These are phyloP conservation scores for Juncus effusus DNA, from an alignment of 176 grass and related monocot genomes.

Conservation along the genomic window DNA sequence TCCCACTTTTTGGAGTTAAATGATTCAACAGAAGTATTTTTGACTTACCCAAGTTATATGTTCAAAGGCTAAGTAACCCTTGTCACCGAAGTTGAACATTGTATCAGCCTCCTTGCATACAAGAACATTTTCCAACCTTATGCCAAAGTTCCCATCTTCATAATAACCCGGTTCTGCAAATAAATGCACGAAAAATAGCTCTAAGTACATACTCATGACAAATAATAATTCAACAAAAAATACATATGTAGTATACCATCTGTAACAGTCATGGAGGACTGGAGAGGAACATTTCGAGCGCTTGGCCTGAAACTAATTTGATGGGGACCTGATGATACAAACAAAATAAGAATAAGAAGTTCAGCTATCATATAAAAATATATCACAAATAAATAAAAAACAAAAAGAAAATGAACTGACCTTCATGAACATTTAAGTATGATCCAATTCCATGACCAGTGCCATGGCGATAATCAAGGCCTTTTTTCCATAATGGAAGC, in stretches of 20 bases:
- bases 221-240: slow-evolving; percentile 1
- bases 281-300: slow-evolving; percentile 83
- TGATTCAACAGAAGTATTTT: neutral
- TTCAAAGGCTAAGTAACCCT: slow-evolving; percentile 87
- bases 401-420: slow-evolving; percentile 35
- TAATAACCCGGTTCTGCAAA: slow-evolving; percentile 93
- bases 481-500: slow-evolving; percentile 73
- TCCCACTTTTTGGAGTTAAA: neutral
- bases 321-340: slow-evolving; percentile 67
- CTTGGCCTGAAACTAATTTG: slow-evolving; percentile 93
- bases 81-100: slow-evolving; percentile 82
- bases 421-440: slow-evolving; percentile 98
- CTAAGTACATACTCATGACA: neutral
- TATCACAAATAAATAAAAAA: slow-evolving; percentile 23
- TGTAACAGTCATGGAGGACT: slow-evolving; percentile 98
- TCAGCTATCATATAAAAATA: slow-evolving; percentile 17
- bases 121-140: slow-evolving; percentile 98
- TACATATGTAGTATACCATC: slow-evolving; percentile 43
- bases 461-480: slow-evolving; percentile 92
- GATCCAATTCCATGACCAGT: slow-evolving; percentile 96
- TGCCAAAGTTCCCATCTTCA: slow-evolving; percentile 90
- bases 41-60: slow-evolving; percentile 94
- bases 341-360: neutral
- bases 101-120: slow-evolving; percentile 71
- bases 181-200: slow-evolving; percentile 10